Evolutionary conservation across 2,329 filamentous ascomycete genomes (phyloP).

Genomic region (Leptosphaerulina australis): DNA sequence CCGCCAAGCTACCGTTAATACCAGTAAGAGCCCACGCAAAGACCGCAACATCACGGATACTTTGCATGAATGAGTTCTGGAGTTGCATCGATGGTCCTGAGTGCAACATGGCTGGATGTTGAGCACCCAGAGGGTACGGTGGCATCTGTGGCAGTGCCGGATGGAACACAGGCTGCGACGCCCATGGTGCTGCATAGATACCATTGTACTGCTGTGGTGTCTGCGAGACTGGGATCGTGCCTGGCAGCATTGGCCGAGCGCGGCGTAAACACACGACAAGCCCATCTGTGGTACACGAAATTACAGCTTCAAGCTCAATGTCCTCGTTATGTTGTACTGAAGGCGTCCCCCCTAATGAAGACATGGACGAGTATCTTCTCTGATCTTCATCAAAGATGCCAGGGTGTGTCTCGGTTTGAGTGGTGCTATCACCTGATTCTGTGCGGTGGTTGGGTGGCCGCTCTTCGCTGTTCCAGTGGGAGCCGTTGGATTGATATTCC

Average conservation of each 20-base stretch:
- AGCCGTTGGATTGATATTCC: constrained; percentile 20
- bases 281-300: constrained; percentile 88
- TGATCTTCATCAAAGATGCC: constrained; percentile 36
- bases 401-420: constrained; percentile 45
- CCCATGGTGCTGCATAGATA: constrained; percentile 82
- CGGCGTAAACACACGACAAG: constrained; percentile 79
- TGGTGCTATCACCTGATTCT: constrained; percentile 56
- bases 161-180: constrained; percentile 65
- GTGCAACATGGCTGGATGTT: constrained; percentile 54
- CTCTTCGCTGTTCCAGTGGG: constrained; percentile 27
- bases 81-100: constrained; percentile 51
- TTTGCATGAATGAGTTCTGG: constrained; percentile 71
- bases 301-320: constrained; percentile 84
- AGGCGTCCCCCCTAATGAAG: constrained; percentile 30
- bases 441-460: constrained; percentile 39
- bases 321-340: constrained; percentile 46
- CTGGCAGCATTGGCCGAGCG: constrained; percentile 72
- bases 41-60: constrained; percentile 83
- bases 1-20: constrained; percentile 76
- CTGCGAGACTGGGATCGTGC: constrained; percentile 28
- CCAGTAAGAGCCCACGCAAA: constrained; percentile 84
- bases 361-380: constrained; percentile 37
- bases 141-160: constrained; percentile 49
- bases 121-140: constrained; percentile 44
- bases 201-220: constrained; percentile 52